Evolutionary conservation across 345 rosid species (phyloP).

Genomic region (Aquilaria yunnanensis): DNA sequence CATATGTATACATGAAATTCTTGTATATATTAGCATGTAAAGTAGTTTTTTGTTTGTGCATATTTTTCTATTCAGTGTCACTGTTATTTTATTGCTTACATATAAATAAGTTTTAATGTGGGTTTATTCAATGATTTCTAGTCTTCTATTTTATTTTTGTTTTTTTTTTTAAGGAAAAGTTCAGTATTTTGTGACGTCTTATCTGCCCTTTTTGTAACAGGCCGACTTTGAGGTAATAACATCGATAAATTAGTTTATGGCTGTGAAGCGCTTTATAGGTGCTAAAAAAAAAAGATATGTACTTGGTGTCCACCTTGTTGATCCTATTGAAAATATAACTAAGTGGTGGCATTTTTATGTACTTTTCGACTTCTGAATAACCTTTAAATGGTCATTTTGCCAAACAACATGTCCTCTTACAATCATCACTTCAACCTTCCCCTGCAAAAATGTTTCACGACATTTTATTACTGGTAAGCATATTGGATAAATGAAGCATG

Average conservation of each 20-base stretch:
- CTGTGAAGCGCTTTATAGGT: constrained; percentile 60
- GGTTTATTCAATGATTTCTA: too few species aligned
- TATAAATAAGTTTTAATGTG: constrained; percentile 4
- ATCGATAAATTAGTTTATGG: constrained; percentile 23
- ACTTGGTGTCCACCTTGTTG: constrained; percentile 69
- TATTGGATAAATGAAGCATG: too few species aligned
- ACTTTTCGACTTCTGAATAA: constrained; percentile 65
- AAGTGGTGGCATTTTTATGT: constrained; percentile 65
- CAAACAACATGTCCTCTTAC: constrained; percentile 82
- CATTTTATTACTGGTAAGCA: too few species aligned
- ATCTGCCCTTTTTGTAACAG: background rate
- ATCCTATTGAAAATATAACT: constrained; percentile 72
- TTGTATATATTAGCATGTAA: too few species aligned
- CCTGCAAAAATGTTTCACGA: constrained; percentile 35
- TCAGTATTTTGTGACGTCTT: background rate
- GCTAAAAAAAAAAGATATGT: constrained; percentile 68
- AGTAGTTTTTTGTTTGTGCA: background rate
- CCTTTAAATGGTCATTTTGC: constrained; percentile 74
- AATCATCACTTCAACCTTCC: constrained; percentile 91
- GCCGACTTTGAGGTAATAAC: background rate
- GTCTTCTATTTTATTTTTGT: too few species aligned
- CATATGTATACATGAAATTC: too few species aligned
- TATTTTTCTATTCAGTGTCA: background rate
- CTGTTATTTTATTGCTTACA: background rate
- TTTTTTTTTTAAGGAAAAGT: background rate